Percentiles rank a stretch among this genome's conserved stretches.
phyloP scores from a whole-genome alignment of 495 filamentous ascomycete species.

The Penicillium nucicola region DNA sequence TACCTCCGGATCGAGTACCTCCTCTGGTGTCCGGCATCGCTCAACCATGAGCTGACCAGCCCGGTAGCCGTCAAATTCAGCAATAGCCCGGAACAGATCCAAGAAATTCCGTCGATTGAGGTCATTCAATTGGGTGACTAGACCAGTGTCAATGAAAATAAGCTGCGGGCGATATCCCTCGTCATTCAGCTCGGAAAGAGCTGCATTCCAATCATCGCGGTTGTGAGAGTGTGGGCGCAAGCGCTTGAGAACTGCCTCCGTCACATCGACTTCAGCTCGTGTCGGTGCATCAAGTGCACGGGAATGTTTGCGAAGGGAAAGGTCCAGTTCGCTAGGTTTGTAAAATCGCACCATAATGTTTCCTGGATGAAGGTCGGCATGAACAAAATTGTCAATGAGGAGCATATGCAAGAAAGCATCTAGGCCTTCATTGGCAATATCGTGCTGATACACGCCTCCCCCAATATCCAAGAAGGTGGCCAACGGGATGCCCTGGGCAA shows the following conservation, averaged over 20 bases:
- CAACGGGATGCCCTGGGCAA: conserved; percentile 88
- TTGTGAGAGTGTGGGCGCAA: conserved; percentile 69
- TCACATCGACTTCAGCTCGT: conserved; percentile 64
- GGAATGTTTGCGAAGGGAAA: conserved; percentile 53
- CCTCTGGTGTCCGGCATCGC: conserved; percentile 84
- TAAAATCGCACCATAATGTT: conserved; percentile 99
- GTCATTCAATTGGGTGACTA: conserved; percentile 90
- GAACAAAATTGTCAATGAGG: conserved; percentile 95
- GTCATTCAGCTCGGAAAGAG: conserved; percentile 73
- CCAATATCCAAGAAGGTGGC: conserved; percentile 86
- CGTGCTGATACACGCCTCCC: conserved; percentile 87
- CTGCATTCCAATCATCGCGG: conserved; percentile 64
- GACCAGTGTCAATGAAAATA: conserved; percentile 95
- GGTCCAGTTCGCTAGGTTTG: conserved; percentile 67
- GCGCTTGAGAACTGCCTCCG: conserved; percentile 76
- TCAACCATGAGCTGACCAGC: conserved; percentile 96
- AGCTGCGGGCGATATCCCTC: conserved; percentile 94
- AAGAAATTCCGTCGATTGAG: conserved; percentile 88
- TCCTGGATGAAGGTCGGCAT: conserved; percentile 96
- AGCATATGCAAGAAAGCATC: conserved; percentile 99
- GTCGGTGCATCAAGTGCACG: conserved; percentile 52
- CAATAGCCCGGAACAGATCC: conserved; percentile 91
- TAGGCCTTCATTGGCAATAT: conserved; percentile 92
- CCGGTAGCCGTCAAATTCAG: conserved; percentile 95
- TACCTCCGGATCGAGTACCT: conserved; percentile 80